These are phyloP conservation scores for Floccularia luteovirens DNA, from an alignment of 768 basidiomycete species.

Conservation along the genomic window DNA sequence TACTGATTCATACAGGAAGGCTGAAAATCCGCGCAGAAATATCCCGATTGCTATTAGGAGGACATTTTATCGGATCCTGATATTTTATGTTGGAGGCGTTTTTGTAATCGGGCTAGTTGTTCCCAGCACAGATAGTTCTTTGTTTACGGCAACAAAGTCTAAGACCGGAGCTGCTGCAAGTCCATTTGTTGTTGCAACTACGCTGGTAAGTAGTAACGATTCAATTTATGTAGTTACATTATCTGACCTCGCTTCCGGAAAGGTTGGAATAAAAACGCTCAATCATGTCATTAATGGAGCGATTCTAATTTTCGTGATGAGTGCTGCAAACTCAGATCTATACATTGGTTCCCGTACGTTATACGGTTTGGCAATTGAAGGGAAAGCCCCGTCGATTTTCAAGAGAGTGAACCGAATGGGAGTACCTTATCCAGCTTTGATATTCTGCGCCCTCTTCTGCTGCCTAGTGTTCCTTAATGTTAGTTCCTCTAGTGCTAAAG, in stretches of 20 bases:
- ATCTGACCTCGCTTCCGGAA: neutral
- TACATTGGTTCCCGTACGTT: constrained; percentile 44
- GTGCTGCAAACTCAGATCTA: constrained; percentile 57
- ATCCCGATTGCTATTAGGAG: constrained; percentile 65
- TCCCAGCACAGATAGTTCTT: constrained; percentile 45
- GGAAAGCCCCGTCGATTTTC: constrained; percentile 40
- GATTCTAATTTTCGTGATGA: constrained; percentile 59
- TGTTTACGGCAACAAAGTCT: constrained; percentile 36
- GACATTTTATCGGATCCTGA: constrained; percentile 50
- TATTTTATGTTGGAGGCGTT: constrained; percentile 64
- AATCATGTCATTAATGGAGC: constrained; percentile 60
- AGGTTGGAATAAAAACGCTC: constrained; percentile 50
- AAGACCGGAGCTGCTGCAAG: constrained; percentile 52
- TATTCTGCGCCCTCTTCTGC: constrained; percentile 49
- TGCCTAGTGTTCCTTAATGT: constrained; percentile 53
- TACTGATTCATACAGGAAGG: constrained; percentile 22
- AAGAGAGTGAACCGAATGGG: constrained; percentile 34
- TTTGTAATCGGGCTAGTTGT: constrained; percentile 70
- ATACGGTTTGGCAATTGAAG: constrained; percentile 40
- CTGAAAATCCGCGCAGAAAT: constrained; percentile 65
- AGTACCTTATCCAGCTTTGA: constrained; percentile 43
- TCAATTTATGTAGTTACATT: neutral
- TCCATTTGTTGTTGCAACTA: constrained; percentile 52
- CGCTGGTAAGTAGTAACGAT: constrained; percentile 20
- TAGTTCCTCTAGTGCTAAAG: constrained; percentile 39